These are phyloP conservation scores for Eutrema japonicum DNA, from an alignment of 345 rosid species.

Conservation along the genomic window DNA sequence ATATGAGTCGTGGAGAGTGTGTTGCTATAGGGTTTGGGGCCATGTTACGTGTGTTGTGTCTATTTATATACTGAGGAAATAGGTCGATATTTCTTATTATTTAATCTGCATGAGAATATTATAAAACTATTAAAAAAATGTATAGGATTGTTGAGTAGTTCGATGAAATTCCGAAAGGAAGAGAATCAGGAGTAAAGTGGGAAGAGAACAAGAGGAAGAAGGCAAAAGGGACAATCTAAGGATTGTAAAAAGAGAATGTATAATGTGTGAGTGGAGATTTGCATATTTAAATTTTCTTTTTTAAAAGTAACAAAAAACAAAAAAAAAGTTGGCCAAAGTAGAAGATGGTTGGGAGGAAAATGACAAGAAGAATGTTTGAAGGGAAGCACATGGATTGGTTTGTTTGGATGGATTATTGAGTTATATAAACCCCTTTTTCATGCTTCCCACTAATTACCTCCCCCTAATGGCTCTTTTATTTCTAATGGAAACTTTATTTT, in stretches of 20 bases:
- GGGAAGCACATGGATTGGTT: constrained; percentile 75
- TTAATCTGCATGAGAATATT: constrained; percentile 44
- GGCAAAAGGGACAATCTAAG: constrained; percentile 59
- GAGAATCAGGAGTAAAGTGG: constrained; percentile 63
- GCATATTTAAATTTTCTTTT: constrained; percentile 16
- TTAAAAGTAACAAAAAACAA: background rate
- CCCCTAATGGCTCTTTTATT: constrained; percentile 26
- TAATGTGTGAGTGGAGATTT: constrained; percentile 43
- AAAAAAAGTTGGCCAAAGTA: constrained; percentile 51
- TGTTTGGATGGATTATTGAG: constrained; percentile 76
- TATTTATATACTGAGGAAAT: constrained; percentile 46
- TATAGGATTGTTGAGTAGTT: constrained; percentile 44
- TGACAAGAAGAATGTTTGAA: constrained; percentile 62
- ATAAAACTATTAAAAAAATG: background rate
- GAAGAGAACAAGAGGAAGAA: constrained; percentile 62
- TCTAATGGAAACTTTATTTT: constrained; percentile 1
- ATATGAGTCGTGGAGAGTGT: constrained; percentile 31
- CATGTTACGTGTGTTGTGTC: constrained; percentile 34
- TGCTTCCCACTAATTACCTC: constrained; percentile 43
- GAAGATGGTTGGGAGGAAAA: constrained; percentile 50
- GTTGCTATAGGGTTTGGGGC: constrained; percentile 26
- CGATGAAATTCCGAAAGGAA: constrained; percentile 54
- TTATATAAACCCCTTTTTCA: constrained; percentile 34
- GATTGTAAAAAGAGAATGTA: constrained; percentile 54
- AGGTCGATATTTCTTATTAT: constrained; percentile 26